phyloP scores from a whole-genome alignment of 495 filamentous ascomycete species.

The Chaetomium cochliodes region DNA sequence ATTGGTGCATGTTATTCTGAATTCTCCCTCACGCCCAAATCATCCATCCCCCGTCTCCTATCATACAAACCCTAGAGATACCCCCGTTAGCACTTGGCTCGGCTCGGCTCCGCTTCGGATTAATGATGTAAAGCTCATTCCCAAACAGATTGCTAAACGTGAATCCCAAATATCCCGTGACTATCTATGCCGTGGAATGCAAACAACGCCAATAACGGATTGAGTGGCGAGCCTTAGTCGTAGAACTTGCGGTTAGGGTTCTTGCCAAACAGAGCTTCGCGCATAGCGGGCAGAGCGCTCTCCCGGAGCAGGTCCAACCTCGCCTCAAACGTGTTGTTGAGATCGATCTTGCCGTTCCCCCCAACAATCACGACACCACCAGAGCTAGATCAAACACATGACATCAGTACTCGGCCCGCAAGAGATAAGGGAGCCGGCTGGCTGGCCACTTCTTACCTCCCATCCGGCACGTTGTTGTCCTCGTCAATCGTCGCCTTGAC shows the following conservation, averaged over 20 bases:
- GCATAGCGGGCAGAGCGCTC: constrained; percentile 79
- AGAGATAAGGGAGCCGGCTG: neutral
- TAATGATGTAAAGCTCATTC: constrained; percentile 17
- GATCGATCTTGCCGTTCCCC: constrained; percentile 88
- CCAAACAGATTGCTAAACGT: constrained; percentile 9
- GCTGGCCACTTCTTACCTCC: constrained; percentile 60
- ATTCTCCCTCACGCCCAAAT: neutral
- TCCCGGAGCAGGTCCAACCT: constrained; percentile 79
- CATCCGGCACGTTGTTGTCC: constrained; percentile 74
- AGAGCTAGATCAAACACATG: constrained; percentile 52
- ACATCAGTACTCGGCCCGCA: constrained; percentile 6
- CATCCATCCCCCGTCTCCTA: constrained; percentile 6
- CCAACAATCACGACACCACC: constrained; percentile 82
- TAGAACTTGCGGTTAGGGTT: constrained; percentile 92
- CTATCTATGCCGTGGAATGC: neutral
- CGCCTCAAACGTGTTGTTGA: constrained; percentile 97
- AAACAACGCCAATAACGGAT: neutral
- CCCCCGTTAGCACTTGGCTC: constrained; percentile 12
- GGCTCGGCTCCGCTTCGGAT: constrained; percentile 12
- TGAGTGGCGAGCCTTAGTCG: constrained; percentile 58
- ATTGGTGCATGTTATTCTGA: constrained; percentile 11
- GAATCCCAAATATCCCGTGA: constrained; percentile 5
- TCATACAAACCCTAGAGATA: constrained; percentile 33
- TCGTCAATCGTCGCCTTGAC: constrained; percentile 68
- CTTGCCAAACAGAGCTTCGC: constrained; percentile 82